Conservation (phyloP, 352 stramenopile genomes). For the Phytophthora sp. region DNA sequence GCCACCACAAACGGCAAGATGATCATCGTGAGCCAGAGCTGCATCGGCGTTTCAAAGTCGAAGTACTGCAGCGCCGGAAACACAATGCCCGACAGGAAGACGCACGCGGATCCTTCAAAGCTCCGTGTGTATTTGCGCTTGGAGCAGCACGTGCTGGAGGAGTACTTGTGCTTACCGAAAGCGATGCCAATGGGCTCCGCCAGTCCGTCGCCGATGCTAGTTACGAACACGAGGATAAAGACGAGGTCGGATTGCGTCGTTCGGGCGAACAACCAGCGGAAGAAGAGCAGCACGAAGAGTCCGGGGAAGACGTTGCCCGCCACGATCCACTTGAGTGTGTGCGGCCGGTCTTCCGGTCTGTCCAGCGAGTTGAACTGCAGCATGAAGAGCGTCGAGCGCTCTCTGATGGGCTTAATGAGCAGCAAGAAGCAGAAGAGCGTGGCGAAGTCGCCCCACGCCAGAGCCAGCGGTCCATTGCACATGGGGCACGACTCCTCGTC, state of each 20-base stretch:
- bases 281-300: constrained; percentile 87
- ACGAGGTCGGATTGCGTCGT: constrained; percentile 80
- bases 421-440: constrained; percentile 84
- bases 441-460: constrained; percentile 86
- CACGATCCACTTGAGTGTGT: constrained; percentile 84
- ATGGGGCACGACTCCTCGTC: constrained; percentile 44
- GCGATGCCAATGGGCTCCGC: constrained; percentile 80
- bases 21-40: constrained; percentile 83
- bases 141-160: constrained; percentile 78
- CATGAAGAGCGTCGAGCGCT: constrained; percentile 86
- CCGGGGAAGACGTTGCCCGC: constrained; percentile 81
- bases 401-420: constrained; percentile 83
- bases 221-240: constrained; percentile 87
- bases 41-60: constrained; percentile 71
- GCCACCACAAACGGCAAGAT: constrained; percentile 82
- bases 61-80: constrained; percentile 86
- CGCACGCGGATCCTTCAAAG: constrained; percentile 76
- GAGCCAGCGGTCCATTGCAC: constrained; percentile 61
- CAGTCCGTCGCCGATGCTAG: constrained; percentile 81
- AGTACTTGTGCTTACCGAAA: constrained; percentile 88
- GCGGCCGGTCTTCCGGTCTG: constrained; percentile 78
- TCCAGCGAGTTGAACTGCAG: constrained; percentile 90
- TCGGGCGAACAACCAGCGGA: constrained; percentile 81
- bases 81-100: constrained; percentile 84
- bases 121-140: constrained; percentile 82